These are phyloP conservation scores for Penstemon newberryi DNA, from an alignment of 257 asterid genomes.

Conservation along the genomic window DNA sequence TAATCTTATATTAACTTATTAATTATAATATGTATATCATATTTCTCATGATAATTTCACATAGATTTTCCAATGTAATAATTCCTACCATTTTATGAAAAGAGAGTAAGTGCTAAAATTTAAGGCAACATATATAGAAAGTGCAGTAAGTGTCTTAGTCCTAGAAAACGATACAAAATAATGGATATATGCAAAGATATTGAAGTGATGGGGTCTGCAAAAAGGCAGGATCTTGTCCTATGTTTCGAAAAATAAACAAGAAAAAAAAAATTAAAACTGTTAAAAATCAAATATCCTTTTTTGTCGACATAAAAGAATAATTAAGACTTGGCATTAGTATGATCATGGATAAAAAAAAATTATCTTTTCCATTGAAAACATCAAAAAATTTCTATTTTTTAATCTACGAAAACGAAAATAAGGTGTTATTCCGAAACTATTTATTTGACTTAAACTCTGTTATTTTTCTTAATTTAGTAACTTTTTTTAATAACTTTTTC, in stretches of 20 bases:
- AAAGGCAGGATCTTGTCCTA: conserved; percentile 13
- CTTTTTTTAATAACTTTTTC: too few relatives aligned
- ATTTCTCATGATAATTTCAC: too few relatives aligned
- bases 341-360: too few relatives aligned
- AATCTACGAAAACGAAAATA: background rate
- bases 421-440: background rate
- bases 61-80: too few relatives aligned
- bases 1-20: too few relatives aligned
- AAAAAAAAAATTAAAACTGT: background rate
- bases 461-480: too few relatives aligned
- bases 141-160: conserved; percentile 20
- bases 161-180: conserved; percentile 8
- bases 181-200: conserved; percentile 16
- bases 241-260: background rate
- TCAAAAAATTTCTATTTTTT: background rate
- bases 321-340: background rate
- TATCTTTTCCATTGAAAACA: background rate
- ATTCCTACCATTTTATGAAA: too few relatives aligned
- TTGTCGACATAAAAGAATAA: background rate
- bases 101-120: background rate
- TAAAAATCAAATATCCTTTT: background rate
- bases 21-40: too few relatives aligned
- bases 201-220: background rate
- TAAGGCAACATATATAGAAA: background rate
- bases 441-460: too few relatives aligned